Evolutionary conservation across 2,329 filamentous ascomycete genomes (phyloP).

Genomic region (Hypoxylon sp.): DNA sequence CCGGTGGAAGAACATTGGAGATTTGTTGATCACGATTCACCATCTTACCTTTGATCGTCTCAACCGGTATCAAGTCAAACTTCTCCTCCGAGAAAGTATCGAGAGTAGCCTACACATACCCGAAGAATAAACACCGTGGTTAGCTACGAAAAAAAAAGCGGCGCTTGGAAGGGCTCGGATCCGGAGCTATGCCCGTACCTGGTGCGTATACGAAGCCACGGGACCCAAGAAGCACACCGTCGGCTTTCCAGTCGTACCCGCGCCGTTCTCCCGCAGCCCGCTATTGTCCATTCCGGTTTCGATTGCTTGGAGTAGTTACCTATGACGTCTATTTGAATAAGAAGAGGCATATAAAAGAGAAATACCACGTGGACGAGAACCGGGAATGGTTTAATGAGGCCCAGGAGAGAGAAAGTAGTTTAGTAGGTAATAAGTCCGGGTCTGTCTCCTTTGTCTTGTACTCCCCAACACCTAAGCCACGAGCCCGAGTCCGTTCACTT

Average conservation of each 20-base stretch:
- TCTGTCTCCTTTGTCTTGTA: neutral
- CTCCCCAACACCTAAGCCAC: neutral
- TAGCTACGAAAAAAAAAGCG: conserved; percentile 9
- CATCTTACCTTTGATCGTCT: conserved; percentile 60
- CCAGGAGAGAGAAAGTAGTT: neutral
- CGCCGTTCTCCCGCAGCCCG: conserved; percentile 10
- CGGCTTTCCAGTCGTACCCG: conserved; percentile 46
- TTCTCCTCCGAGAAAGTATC: conserved; percentile 61
- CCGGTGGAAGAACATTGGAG: neutral
- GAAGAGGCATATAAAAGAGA: neutral
- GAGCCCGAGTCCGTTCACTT: neutral
- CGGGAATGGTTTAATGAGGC: neutral
- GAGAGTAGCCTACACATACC: conserved; percentile 56
- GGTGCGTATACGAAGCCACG: conserved; percentile 63
- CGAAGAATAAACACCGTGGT: neutral
- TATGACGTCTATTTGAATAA: neutral
- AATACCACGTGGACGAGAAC: neutral
- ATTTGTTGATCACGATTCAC: neutral
- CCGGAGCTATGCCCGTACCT: conserved; percentile 53
- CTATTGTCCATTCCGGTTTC: conserved; percentile 33
- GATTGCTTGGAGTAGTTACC: neutral
- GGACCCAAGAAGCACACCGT: conserved; percentile 64
- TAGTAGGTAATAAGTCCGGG: neutral
- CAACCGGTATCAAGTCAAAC: conserved; percentile 63
- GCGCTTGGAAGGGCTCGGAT: too few species aligned